These are phyloP conservation scores for Rubus idaeus DNA, from an alignment of 306 rosid species.

Conservation along the genomic window DNA sequence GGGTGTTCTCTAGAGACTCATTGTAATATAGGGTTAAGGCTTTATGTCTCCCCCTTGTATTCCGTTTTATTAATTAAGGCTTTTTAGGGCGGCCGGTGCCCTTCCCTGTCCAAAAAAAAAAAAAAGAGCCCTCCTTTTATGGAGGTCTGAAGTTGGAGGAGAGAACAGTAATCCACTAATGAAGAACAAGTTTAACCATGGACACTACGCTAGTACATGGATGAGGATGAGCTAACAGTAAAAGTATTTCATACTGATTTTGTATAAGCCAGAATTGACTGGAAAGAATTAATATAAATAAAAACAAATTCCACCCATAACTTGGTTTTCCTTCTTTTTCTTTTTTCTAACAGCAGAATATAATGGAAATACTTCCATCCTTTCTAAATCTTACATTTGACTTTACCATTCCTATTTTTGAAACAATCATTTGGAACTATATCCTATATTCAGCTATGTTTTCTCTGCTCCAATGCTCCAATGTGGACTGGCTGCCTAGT, in stretches of 20 bases:
- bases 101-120: no score
- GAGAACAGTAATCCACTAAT: background rate
- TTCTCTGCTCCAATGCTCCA: background rate
- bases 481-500: background rate
- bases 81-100: no score
- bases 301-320: background rate
- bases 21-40: no score
- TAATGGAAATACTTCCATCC: background rate
- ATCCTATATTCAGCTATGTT: slow-evolving; percentile 8
- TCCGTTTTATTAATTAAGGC: no score
- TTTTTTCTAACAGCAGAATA: background rate
- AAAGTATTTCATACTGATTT: background rate
- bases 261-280: background rate
- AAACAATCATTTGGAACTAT: background rate
- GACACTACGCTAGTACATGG: background rate
- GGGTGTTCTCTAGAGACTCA: no score
- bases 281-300: background rate
- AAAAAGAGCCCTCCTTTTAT: no score
- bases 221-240: background rate
- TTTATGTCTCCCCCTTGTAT: no score
- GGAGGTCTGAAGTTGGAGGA: background rate
- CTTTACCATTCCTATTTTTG: slow-evolving; percentile 16
- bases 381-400: background rate
- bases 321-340: background rate
- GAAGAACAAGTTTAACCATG: background rate